Evolutionary conservation across 1,284 basidiomycete species (phyloP).

Genomic region (Cryptococcus jaspeensis): DNA sequence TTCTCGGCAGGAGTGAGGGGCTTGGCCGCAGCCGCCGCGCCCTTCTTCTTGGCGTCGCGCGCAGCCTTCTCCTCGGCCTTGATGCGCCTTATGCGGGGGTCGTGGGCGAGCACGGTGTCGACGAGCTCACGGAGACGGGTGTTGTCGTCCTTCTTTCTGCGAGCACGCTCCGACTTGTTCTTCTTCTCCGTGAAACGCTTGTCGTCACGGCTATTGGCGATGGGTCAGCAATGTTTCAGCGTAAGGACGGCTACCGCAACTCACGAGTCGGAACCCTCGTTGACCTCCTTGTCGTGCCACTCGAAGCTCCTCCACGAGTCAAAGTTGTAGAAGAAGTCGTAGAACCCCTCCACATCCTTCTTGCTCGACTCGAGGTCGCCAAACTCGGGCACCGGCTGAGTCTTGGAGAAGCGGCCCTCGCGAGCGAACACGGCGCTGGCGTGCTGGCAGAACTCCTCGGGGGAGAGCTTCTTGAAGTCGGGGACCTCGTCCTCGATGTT

Average conservation of each 20-base stretch:
- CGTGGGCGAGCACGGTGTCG: constrained; percentile 78
- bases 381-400: constrained; percentile 79
- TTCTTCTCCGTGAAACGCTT: constrained; percentile 99
- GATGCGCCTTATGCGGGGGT: constrained; percentile 97
- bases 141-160: constrained; percentile 97
- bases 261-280: constrained; percentile 92
- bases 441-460: constrained; percentile 55
- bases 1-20: constrained; percentile 65
- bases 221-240: neutral
- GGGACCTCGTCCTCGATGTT: constrained; percentile 77
- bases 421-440: constrained; percentile 82
- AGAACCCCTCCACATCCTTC: constrained; percentile 85
- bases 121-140: constrained; percentile 84
- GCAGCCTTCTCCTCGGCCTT: constrained; percentile 96
- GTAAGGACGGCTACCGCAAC: constrained; percentile 36
- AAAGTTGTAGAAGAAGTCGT: constrained; percentile 99
- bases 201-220: constrained; percentile 75
- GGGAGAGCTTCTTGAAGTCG: constrained; percentile 58
- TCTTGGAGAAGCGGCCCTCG: constrained; percentile 87
- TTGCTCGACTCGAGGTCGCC: constrained; percentile 73
- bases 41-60: constrained; percentile 86
- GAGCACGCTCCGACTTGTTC: constrained; percentile 94
- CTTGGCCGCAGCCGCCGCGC: constrained; percentile 54
- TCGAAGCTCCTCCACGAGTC: constrained; percentile 98
- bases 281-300: constrained; percentile 97